Conservation (phyloP, 768 basidiomycete genomes). For the Omphalotus guepiniiformis region DNA sequence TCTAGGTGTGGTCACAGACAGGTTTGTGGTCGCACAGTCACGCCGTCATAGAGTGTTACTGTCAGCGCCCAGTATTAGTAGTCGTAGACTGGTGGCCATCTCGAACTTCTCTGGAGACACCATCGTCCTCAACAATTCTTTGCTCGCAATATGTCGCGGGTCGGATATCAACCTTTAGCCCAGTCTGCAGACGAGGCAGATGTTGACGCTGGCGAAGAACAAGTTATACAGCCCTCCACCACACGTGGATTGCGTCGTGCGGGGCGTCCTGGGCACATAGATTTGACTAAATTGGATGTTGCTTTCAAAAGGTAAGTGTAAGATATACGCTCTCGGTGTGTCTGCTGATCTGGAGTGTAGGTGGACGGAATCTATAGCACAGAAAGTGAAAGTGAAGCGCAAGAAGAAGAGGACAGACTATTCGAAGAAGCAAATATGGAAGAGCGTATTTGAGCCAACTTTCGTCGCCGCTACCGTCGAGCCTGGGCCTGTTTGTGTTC, state of each 20-base stretch:
- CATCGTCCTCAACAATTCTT: no score
- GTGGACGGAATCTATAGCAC: constrained; percentile 85
- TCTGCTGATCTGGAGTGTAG: constrained; percentile 27
- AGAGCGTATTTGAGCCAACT: constrained; percentile 74
- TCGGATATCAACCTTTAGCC: constrained; percentile 44
- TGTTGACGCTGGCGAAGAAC: constrained; percentile 26
- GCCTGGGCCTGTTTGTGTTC: constrained; percentile 28
- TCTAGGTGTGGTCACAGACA: no score
- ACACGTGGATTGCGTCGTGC: constrained; percentile 32
- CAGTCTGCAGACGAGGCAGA: constrained; percentile 41
- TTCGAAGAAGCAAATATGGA: constrained; percentile 69
- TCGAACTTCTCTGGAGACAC: no score
- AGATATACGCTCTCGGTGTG: constrained; percentile 1
- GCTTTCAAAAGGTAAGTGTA: constrained; percentile 71
- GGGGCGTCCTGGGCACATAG: constrained; percentile 60
- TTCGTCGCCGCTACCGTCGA: constrained; percentile 30
- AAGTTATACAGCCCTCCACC: constrained; percentile 16
- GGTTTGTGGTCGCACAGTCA: no score
- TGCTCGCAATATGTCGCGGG: constrained; percentile 10
- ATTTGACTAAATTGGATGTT: constrained; percentile 73
- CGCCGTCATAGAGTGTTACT: no score
- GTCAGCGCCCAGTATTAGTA: no score
- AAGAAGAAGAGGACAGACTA: constrained; percentile 64
- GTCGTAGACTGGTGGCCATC: no score
- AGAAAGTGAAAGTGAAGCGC: constrained; percentile 77